Evolutionary conservation across 2,329 filamentous ascomycete genomes (phyloP).

Genomic region (Coniochaeta prunicola): DNA sequence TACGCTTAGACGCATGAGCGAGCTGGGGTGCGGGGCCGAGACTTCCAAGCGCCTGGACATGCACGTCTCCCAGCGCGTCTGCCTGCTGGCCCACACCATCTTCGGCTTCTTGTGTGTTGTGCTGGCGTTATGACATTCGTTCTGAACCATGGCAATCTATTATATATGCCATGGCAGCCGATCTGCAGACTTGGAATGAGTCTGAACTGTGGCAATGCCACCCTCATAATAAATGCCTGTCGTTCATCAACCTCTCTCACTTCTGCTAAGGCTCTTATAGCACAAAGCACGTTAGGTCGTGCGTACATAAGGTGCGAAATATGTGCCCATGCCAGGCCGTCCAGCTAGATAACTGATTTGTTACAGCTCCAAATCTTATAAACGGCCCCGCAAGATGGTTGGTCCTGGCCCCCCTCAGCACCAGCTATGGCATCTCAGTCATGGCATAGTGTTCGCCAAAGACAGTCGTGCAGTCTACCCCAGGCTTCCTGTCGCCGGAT

Average conservation of each 20-base stretch:
- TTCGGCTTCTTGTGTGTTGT: not conserved
- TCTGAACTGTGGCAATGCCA: not conserved
- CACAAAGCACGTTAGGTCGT: not conserved
- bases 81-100: not conserved
- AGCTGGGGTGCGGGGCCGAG: not conserved
- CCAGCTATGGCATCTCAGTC: conserved; percentile 27
- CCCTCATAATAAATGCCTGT: not conserved
- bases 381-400: conserved; percentile 9
- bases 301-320: not conserved
- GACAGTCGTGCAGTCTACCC: conserved; percentile 15
- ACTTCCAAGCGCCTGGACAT: not conserved
- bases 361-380: not conserved
- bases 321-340: not conserved
- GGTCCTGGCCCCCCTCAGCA: conserved; percentile 1
- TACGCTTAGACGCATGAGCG: not conserved
- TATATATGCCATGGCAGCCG: not conserved
- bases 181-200: not conserved
- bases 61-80: conserved; percentile 2
- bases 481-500: conserved; percentile 10
- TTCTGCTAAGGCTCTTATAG: not conserved
- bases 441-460: conserved; percentile 28
- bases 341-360: not conserved
- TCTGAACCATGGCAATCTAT: not conserved
- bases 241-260: not conserved
- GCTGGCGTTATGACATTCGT: conserved; percentile 1